Conservation (phyloP, 306 rosid species). For the Heteromeles arbutifolia region DNA sequence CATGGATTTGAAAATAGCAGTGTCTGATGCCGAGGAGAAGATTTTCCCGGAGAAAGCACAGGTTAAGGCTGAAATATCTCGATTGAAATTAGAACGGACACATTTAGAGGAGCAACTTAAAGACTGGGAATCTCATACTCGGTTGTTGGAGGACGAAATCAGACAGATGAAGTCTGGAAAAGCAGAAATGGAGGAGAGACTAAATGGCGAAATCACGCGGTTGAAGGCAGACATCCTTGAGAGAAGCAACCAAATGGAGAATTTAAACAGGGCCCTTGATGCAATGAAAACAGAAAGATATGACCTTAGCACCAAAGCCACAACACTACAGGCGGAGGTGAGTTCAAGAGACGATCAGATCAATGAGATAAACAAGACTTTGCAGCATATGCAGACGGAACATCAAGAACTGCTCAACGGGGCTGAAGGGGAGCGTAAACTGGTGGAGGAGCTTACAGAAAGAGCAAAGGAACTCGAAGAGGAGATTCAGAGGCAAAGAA, state of each 20-base stretch:
- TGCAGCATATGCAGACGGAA: slow-evolving; percentile 51
- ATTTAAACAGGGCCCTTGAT: slow-evolving; percentile 34
- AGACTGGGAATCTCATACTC: slow-evolving; percentile 63
- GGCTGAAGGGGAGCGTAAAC: slow-evolving; percentile 39
- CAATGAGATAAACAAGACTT: slow-evolving; percentile 29
- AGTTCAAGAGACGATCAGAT: slow-evolving; percentile 37
- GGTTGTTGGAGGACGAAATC: slow-evolving; percentile 75
- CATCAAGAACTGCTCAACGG: slow-evolving; percentile 35
- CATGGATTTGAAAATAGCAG: slow-evolving; percentile 74
- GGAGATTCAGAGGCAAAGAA: slow-evolving; percentile 63
- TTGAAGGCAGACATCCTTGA: slow-evolving; percentile 40
- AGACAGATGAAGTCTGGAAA: slow-evolving; percentile 60
- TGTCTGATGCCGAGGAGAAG: slow-evolving; percentile 93
- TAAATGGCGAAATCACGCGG: slow-evolving; percentile 36
- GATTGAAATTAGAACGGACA: slow-evolving; percentile 38
- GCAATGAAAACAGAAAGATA: slow-evolving; percentile 44
- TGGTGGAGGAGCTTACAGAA: slow-evolving; percentile 40
- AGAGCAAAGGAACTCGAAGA: slow-evolving; percentile 49
- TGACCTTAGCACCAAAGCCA: slow-evolving; percentile 35
- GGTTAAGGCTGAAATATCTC: slow-evolving; percentile 66
- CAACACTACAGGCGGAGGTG: slow-evolving; percentile 33
- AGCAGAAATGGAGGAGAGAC: slow-evolving; percentile 41
- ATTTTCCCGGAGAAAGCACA: slow-evolving; percentile 91
- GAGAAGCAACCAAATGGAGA: slow-evolving; percentile 34
- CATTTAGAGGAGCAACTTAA: slow-evolving; percentile 46